phyloP scores from a whole-genome alignment of 371 early-diverging fungal genomes.

The Mortierella polycephala region DNA sequence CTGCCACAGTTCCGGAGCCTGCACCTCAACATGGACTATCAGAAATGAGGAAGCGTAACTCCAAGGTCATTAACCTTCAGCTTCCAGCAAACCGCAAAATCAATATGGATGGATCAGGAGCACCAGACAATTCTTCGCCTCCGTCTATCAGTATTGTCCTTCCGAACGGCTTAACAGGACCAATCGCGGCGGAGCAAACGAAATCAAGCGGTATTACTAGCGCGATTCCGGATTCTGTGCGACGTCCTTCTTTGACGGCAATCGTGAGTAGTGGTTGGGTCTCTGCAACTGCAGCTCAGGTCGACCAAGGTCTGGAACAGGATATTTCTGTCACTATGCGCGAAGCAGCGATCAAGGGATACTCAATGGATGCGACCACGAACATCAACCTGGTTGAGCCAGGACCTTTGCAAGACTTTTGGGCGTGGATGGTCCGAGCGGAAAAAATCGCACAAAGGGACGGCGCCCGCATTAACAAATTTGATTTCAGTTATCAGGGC shows the following conservation, averaged over 20 bases:
- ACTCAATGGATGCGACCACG: conserved; percentile 75
- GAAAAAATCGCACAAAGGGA: conserved; percentile 64
- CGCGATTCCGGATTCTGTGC: conserved; percentile 1
- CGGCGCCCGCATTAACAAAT: conserved; percentile 61
- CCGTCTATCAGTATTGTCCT: conserved; percentile 33
- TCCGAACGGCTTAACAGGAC: conserved; percentile 16
- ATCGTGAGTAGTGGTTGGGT: conserved; percentile 29
- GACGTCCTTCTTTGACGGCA: conserved; percentile 21
- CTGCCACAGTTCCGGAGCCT: conserved; percentile 36
- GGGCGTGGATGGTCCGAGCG: conserved; percentile 81
- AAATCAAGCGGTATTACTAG: conserved; percentile 21
- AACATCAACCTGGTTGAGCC: conserved; percentile 44
- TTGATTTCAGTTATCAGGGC: conserved; percentile 79
- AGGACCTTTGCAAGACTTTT: conserved; percentile 63
- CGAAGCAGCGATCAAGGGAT: conserved; percentile 74
- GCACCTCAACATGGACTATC: conserved; percentile 41
- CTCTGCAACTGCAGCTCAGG: conserved; percentile 20
- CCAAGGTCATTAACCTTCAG: conserved; percentile 37
- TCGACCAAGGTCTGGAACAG: conserved; percentile 56
- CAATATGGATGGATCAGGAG: conserved; percentile 17
- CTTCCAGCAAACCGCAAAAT: conserved; percentile 41
- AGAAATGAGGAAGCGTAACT: conserved; percentile 46
- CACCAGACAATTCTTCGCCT: conserved; percentile 13
- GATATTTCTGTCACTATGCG: conserved; percentile 87
- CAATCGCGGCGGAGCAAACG: conserved; percentile 13